Evolutionary conservation across 2,329 filamentous ascomycete species (phyloP).

Genomic region (Fusarium udum): DNA sequence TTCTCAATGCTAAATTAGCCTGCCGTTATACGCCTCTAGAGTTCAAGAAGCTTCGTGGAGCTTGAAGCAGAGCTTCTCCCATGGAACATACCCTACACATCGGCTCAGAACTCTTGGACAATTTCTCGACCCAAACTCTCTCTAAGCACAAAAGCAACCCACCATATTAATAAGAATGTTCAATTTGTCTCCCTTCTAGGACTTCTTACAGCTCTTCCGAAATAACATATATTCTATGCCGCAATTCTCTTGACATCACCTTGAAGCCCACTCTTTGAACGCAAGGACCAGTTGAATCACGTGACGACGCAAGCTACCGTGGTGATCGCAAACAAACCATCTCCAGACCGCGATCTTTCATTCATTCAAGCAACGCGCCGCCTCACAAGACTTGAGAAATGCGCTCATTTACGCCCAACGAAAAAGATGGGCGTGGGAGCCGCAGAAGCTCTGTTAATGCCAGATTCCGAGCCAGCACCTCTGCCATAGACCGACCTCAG

Average conservation of each 20-base stretch:
- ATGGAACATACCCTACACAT: neutral
- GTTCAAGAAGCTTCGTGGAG: neutral
- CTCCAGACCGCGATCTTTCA: slow-evolving; percentile 19
- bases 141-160: accelerated
- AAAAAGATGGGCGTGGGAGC: slow-evolving; percentile 45
- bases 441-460: slow-evolving; percentile 45
- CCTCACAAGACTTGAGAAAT: slow-evolving; percentile 39
- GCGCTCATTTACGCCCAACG: slow-evolving; percentile 48
- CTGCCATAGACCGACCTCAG: slow-evolving; percentile 50
- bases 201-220: accelerated
- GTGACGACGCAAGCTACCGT: slow-evolving; percentile 35
- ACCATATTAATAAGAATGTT: accelerated
- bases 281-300: slow-evolving; percentile 13
- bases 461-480: slow-evolving; percentile 50
- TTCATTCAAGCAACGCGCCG: neutral
- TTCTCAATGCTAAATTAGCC: neutral
- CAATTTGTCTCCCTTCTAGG: accelerated
- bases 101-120: too few species aligned
- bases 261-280: neutral
- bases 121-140: too few species aligned
- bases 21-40: neutral
- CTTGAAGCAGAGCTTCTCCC: neutral
- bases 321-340: slow-evolving; percentile 32
- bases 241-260: neutral
- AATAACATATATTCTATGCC: neutral